Evolutionary conservation across 768 basidiomycete genomes (phyloP).

Genomic region (Clathrus columnatus): DNA sequence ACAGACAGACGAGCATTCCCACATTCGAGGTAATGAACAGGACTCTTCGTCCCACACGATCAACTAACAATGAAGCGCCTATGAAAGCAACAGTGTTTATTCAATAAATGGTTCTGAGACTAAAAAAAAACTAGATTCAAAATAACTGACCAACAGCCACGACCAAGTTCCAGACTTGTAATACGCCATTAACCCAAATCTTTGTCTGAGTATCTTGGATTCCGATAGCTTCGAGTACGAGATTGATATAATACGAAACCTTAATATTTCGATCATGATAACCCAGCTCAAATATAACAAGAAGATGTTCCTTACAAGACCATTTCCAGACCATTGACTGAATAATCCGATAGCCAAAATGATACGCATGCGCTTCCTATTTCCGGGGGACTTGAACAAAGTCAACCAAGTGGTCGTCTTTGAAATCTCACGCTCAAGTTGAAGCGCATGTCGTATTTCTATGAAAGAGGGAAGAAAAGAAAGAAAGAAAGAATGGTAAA

Average conservation of each 20-base stretch:
- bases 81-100: slow-evolving; percentile 17
- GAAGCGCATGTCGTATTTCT: slow-evolving; percentile 59
- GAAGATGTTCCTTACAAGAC: background rate
- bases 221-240: slow-evolving; percentile 57
- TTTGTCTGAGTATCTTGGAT: slow-evolving; percentile 45
- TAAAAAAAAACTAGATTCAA: background rate
- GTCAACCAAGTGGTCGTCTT: slow-evolving; percentile 39
- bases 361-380: slow-evolving; percentile 57
- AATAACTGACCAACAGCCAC: slow-evolving; percentile 29
- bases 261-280: slow-evolving; percentile 42
- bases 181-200: slow-evolving; percentile 50
- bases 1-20: slow-evolving; percentile 48
- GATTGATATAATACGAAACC: slow-evolving; percentile 70
- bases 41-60: slow-evolving; percentile 57
- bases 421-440: slow-evolving; percentile 49
- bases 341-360: slow-evolving; percentile 61
- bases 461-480: slow-evolving; percentile 10
- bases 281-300: background rate
- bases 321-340: slow-evolving; percentile 51
- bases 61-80: slow-evolving; percentile 53
- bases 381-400: slow-evolving; percentile 55
- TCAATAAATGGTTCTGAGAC: background rate
- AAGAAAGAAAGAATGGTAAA: background rate
- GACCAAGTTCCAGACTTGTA: slow-evolving; percentile 61
- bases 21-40: slow-evolving; percentile 59